These are phyloP conservation scores for Groenewaldozyma tartarivorans DNA, from an alignment of 805 yeast species.

Conservation along the genomic window DNA sequence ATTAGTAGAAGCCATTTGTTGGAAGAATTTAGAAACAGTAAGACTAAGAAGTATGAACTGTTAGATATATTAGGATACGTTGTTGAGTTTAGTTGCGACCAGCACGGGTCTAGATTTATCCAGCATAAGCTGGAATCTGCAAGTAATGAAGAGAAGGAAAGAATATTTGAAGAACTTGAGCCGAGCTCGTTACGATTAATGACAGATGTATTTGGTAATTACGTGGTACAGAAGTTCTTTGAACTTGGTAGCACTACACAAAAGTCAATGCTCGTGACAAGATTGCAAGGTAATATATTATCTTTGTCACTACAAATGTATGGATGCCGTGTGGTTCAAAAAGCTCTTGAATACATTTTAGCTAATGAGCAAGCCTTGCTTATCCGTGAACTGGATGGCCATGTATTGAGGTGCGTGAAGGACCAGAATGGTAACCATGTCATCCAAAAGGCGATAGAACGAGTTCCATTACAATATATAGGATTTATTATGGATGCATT, in stretches of 20 bases:
- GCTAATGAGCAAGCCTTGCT: constrained; percentile 56
- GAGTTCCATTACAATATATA: constrained; percentile 60
- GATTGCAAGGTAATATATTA: constrained; percentile 67
- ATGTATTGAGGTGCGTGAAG: constrained; percentile 61
- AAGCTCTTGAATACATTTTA: constrained; percentile 70
- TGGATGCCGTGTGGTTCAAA: constrained; percentile 95
- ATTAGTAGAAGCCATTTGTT: constrained; percentile 41
- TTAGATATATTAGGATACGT: constrained; percentile 79
- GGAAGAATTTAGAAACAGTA: constrained; percentile 73
- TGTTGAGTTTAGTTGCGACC: constrained; percentile 87
- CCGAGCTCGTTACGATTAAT: constrained; percentile 66
- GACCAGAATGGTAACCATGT: constrained; percentile 99
- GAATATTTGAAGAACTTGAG: constrained; percentile 74
- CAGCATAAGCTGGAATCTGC: constrained; percentile 76
- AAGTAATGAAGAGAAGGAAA: constrained; percentile 60
- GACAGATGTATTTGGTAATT: constrained; percentile 97
- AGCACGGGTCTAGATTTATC: constrained; percentile 93
- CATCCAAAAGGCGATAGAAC: constrained; percentile 87
- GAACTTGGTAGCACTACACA: constrained; percentile 72
- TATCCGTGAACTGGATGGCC: constrained; percentile 58
- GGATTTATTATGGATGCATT: constrained; percentile 67
- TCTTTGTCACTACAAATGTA: constrained; percentile 86
- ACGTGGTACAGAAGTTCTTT: constrained; percentile 89
- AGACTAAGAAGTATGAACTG: constrained; percentile 51
- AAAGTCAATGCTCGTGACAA: constrained; percentile 53